Evolutionary conservation across 768 basidiomycete genomes (phyloP), one percentile per base, ranked within the genome.

Genomic region (Mycena rosella): DNA sequence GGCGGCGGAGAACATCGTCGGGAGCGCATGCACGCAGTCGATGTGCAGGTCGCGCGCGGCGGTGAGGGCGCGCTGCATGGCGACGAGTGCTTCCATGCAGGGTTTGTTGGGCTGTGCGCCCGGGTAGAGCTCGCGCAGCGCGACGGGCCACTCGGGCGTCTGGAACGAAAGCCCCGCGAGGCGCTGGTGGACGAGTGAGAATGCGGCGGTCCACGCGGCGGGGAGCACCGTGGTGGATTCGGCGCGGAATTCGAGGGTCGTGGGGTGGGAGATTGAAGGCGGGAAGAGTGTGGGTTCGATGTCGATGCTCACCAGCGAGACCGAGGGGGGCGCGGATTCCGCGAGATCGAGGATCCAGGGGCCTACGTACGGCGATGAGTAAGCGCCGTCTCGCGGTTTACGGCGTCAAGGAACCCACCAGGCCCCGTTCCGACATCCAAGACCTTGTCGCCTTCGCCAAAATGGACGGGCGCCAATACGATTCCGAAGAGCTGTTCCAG

Each of bases 101-200:
- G 66, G 68, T 13, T 64, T 17, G 5, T 54, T 60, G 30, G 60
- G 59, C 34, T 62, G 53, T 22, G 58, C 54, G 20, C 63, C 68
- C 15, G 40, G 69, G 42, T 70, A 56, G 2, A 70, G 49, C 32
- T 72, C 69, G 30, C 36, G 53, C 17, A 72, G 15, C 2, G 61
- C 69, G 1, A 22, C 22, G 0, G 51, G 49, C 71, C 71, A 72
- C 22, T 72, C 42, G 13, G 40, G 61, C 1, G 17, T 22, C 27
- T 58, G 47, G 8, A 72, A 62, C 8, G 60, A 65, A 42, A 56
- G 15, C 18, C 67, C 40, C n/a, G 67, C 62, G 17, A 72, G 60
- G 1, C 71, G 69, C 53, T 72, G 69, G 55, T 72, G 60, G 14
- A 72, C 65, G 10, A 72, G 56, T 18, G 62, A 59, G 27, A 72